Conservation (phyloP, 2,329 filamentous ascomycete species). For the Nigrograna mackinnonii region DNA sequence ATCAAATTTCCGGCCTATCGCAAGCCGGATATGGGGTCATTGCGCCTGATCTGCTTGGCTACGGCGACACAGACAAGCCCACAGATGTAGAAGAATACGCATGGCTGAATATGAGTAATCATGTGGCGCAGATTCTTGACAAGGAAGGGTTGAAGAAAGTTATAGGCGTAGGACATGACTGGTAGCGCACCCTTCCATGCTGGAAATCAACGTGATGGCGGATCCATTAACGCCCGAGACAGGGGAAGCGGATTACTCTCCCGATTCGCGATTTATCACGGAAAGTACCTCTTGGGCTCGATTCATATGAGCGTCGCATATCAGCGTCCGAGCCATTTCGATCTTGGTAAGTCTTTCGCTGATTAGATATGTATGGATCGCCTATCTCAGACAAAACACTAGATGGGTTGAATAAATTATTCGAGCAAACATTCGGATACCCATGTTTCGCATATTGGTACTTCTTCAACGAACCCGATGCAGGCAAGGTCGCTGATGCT, state of each 20-base stretch:
- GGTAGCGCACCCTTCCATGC: constrained; percentile 1
- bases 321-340: not conserved
- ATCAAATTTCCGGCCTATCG: constrained; percentile 43
- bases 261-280: constrained; percentile 1
- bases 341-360: constrained; percentile 2
- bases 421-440: constrained; percentile 4
- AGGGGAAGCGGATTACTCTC: constrained; percentile 7
- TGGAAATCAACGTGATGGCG: no score
- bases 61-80: constrained; percentile 22
- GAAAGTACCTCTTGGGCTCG: not conserved
- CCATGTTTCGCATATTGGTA: constrained; percentile 6
- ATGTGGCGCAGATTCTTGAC: constrained; percentile 6
- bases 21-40: constrained; percentile 41
- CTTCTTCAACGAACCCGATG: constrained; percentile 6
- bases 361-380: not conserved
- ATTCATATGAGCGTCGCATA: not conserved
- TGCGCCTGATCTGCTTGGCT: constrained; percentile 40
- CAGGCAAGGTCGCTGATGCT: not conserved
- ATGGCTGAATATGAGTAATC: constrained; percentile 2
- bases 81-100: constrained; percentile 8
- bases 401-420: constrained; percentile 6
- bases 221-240: no score
- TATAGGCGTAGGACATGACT: constrained; percentile 14
- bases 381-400: not conserved
- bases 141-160: constrained; percentile 5